Percentiles rank a stretch among this genome's conserved stretches.
phyloP scores from a whole-genome alignment of 2,329 filamentous ascomycete genomes.

The Alternaria postmessia region DNA sequence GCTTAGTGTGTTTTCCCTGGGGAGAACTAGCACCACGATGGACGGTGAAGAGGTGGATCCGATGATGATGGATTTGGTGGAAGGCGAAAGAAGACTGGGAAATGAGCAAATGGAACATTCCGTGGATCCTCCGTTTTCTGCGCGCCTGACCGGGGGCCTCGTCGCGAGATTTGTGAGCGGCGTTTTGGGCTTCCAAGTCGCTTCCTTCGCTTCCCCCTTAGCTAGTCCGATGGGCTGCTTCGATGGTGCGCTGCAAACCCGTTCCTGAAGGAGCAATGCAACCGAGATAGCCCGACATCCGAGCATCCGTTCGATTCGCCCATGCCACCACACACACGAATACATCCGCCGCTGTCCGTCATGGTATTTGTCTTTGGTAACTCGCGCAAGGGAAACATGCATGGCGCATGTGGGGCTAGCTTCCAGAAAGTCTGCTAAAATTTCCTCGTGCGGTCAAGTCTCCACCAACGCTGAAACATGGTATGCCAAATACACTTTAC shows the following conservation, averaged over 20 bases:
- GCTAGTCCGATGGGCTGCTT: not conserved
- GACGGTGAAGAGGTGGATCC: slow-evolving; percentile 16
- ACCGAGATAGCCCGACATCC: slow-evolving; percentile 16
- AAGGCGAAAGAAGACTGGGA: slow-evolving; percentile 12
- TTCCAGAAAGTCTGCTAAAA: slow-evolving; percentile 10
- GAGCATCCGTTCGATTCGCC: slow-evolving; percentile 5
- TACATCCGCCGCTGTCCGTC: not conserved
- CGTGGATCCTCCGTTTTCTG: slow-evolving; percentile 8
- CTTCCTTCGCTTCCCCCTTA: slow-evolving; percentile 9
- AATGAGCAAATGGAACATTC: slow-evolving; percentile 18
- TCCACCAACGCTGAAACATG: slow-evolving; percentile 13
- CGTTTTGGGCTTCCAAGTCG: slow-evolving; percentile 3
- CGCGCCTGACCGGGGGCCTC: not conserved
- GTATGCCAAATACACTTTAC: slow-evolving; percentile 16
- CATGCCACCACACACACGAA: not conserved
- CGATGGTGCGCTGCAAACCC: not conserved
- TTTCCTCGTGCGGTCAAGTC: slow-evolving; percentile 2
- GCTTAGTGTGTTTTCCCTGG: slow-evolving; percentile 1
- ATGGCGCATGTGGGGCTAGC: slow-evolving; percentile 4
- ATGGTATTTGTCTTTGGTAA: slow-evolving; percentile 8
- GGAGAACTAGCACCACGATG: slow-evolving; percentile 1
- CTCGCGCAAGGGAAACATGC: not conserved
- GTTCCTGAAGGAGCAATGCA: slow-evolving; percentile 7
- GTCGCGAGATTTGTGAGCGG: slow-evolving; percentile 5
- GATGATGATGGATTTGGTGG: slow-evolving; percentile 4